These are phyloP conservation scores for Sclerotinia glacialis DNA, from an alignment of 2,329 filamentous ascomycete genomes.

Conservation along the genomic window DNA sequence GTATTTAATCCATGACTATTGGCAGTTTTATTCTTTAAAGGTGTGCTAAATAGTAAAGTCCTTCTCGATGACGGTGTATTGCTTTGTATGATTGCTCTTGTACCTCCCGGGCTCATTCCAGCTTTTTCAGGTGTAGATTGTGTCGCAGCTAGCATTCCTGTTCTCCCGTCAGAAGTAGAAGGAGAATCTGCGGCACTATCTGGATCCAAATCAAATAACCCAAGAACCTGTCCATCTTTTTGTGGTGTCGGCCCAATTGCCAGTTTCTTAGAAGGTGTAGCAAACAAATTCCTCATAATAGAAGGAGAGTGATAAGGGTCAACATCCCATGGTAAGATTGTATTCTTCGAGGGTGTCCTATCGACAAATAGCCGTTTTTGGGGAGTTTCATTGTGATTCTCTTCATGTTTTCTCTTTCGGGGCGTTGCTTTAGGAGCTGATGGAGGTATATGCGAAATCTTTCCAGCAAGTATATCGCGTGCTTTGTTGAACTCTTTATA, in stretches of 20 bases:
- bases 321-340: conserved; percentile 41
- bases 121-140: conserved; percentile 43
- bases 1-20: conserved; percentile 45
- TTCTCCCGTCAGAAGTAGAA: conserved; percentile 5
- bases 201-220: conserved; percentile 68
- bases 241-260: conserved; percentile 77
- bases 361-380: conserved; percentile 49
- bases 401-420: conserved; percentile 42
- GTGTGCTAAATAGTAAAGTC: conserved; percentile 63
- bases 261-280: conserved; percentile 54
- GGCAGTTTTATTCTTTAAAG: conserved; percentile 50
- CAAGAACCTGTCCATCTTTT: conserved; percentile 71
- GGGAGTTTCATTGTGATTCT: conserved; percentile 46
- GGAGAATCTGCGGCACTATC: conserved; percentile 47
- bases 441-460: conserved; percentile 42
- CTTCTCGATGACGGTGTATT: conserved; percentile 55
- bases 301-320: conserved; percentile 55
- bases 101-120: not conserved
- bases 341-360: conserved; percentile 48
- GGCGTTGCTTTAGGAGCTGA: conserved; percentile 38
- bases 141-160: conserved; percentile 30
- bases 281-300: conserved; percentile 55
- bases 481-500: conserved; percentile 74
- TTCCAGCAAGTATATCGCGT: conserved; percentile 57
- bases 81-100: conserved; percentile 26